These are phyloP conservation scores for Sporothrix variecibatus DNA, from an alignment of 2,329 filamentous ascomycete genomes.

Conservation along the genomic window DNA sequence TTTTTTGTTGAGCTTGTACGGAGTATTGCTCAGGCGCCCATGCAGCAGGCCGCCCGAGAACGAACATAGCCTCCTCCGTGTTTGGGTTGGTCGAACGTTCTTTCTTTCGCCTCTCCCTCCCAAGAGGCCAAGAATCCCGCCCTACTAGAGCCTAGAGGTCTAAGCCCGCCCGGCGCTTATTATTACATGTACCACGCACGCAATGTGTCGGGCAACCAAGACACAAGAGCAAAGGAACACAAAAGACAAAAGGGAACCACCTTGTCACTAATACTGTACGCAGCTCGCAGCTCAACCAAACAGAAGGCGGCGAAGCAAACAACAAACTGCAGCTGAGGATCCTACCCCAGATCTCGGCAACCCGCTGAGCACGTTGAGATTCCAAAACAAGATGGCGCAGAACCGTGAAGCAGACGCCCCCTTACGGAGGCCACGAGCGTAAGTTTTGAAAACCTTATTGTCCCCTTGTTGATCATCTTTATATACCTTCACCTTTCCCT, in stretches of 20 bases:
- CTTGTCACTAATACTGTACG: slow-evolving; percentile 12
- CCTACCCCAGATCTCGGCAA: slow-evolving; percentile 16
- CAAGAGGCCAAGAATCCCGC: slow-evolving; percentile 15
- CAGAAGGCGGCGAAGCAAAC: slow-evolving; percentile 22
- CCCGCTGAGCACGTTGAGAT: slow-evolving; percentile 3
- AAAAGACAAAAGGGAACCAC: not conserved
- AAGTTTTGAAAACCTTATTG: not conserved
- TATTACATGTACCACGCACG: slow-evolving; percentile 8
- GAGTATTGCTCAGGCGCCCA: not conserved
- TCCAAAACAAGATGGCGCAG: slow-evolving; percentile 24
- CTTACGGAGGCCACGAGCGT: slow-evolving; percentile 25
- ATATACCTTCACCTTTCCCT: slow-evolving; percentile 9
- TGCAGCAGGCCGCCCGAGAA: slow-evolving; percentile 1
- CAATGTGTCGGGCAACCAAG: slow-evolving; percentile 2
- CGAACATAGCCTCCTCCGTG: slow-evolving; percentile 24
- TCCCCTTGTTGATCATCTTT: not conserved
- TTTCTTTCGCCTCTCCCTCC: slow-evolving; percentile 16
- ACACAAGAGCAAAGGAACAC: not conserved
- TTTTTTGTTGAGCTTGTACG: slow-evolving; percentile 9
- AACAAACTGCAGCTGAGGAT: not conserved
- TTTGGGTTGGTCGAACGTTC: not conserved
- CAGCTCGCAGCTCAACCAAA: not conserved
- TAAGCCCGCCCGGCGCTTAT: slow-evolving; percentile 25
- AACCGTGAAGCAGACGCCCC: slow-evolving; percentile 20
- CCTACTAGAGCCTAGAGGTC: slow-evolving; percentile 19